Percentiles rank a stretch among this genome's conserved stretches.
phyloP scores from a whole-genome alignment of 257 asterid genomes.

The Avicennia marina region DNA sequence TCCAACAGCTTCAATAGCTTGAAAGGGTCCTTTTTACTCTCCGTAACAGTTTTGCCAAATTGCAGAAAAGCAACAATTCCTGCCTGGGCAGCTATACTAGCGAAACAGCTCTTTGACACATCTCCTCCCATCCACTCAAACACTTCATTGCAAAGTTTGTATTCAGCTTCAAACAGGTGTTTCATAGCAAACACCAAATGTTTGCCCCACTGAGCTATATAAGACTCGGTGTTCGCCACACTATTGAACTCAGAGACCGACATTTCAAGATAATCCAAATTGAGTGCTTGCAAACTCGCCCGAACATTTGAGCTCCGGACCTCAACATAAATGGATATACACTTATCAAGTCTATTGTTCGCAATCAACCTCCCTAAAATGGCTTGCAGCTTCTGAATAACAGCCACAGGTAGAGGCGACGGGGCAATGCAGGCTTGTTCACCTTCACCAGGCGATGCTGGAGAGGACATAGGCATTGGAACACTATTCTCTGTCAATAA shows the following conservation, averaged over 20 bases:
- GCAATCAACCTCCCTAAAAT: conserved; percentile 63
- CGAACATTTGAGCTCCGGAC: conserved; percentile 71
- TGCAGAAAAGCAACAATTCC: conserved; percentile 76
- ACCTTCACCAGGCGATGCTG: conserved; percentile 29
- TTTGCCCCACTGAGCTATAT: conserved; percentile 78
- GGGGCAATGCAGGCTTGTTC: conserved; percentile 63
- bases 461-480: conserved; percentile 63
- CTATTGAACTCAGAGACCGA: conserved; percentile 75
- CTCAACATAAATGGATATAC: conserved; percentile 68
- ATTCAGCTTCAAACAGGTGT: conserved; percentile 83
- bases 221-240: conserved; percentile 66
- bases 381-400: conserved; percentile 72
- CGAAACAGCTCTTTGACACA: conserved; percentile 76
- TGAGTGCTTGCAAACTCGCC: conserved; percentile 75
- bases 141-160: conserved; percentile 67
- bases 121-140: conserved; percentile 75
- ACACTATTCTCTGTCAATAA: conserved; percentile 53
- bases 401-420: conserved; percentile 64
- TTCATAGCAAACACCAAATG: conserved; percentile 86
- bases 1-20: conserved; percentile 73
- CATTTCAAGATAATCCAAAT: conserved; percentile 83
- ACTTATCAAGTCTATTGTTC: conserved; percentile 60
- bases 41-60: conserved; percentile 76
- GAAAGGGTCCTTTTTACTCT: conserved; percentile 85
- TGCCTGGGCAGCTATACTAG: conserved; percentile 73